Evolutionary conservation across 768 basidiomycete genomes (phyloP).

Genomic region (Fibroporia radiculosa): DNA sequence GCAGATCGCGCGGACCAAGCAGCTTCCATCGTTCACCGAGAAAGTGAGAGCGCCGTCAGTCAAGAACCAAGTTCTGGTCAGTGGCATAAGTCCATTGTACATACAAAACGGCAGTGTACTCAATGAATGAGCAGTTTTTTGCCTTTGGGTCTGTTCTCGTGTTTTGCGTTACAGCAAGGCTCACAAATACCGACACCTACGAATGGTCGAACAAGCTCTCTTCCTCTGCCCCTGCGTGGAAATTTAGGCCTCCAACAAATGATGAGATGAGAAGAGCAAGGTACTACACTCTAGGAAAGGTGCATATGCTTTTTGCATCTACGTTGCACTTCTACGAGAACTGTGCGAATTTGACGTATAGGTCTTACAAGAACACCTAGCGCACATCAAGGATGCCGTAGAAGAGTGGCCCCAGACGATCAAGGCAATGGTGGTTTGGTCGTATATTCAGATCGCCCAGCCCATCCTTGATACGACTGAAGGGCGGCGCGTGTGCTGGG

Average conservation of each 20-base stretch:
- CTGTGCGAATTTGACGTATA: background rate
- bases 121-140: background rate
- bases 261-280: constrained; percentile 5
- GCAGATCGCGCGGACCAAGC: constrained; percentile 1
- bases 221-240: background rate
- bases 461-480: constrained; percentile 63
- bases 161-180: background rate
- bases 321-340: background rate
- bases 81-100: background rate
- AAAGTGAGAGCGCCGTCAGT: background rate
- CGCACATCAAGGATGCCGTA: constrained; percentile 66
- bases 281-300: constrained; percentile 2
- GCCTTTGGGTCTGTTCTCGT: background rate
- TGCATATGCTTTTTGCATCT: background rate
- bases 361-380: constrained; percentile 43
- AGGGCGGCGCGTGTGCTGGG: constrained; percentile 67
- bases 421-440: constrained; percentile 26
- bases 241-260: background rate
- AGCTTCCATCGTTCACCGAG: constrained; percentile 3
- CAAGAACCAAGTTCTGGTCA: constrained; percentile 5
- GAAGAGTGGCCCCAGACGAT: constrained; percentile 35
- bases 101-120: too few relatives aligned
- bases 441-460: constrained; percentile 51
- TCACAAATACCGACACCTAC: constrained; percentile 2
- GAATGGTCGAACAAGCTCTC: background rate